Percentiles rank a stretch among this genome's conserved stretches.
Evolutionary conservation across 208 protist species (phyloP).

Genomic region (Borovskyia barvae): DNA sequence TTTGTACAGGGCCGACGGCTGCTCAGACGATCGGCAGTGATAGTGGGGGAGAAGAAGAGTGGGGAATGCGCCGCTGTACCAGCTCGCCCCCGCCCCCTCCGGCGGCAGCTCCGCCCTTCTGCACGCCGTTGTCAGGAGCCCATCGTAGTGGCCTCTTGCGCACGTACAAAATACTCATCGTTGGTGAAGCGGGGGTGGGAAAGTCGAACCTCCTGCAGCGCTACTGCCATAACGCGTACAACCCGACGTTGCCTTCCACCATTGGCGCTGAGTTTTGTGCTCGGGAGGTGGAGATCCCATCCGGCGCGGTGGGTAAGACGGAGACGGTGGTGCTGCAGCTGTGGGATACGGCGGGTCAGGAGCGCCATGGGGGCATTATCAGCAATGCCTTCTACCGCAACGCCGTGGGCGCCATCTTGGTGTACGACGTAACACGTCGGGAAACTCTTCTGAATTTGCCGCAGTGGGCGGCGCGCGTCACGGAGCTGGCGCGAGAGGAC

Average conservation of each 20-base stretch:
- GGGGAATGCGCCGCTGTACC: no score
- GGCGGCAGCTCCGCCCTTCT: neutral
- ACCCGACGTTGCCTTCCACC: slow-evolving; percentile 87
- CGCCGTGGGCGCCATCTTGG: slow-evolving; percentile 38
- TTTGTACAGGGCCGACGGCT: no score
- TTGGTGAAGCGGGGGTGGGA: slow-evolving; percentile 93
- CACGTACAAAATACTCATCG: slow-evolving; percentile 96
- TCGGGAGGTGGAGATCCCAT: slow-evolving; percentile 86
- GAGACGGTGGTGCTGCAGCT: slow-evolving; percentile 71
- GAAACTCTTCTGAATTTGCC: slow-evolving; percentile 35
- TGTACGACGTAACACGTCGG: slow-evolving; percentile 47
- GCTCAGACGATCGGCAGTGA: no score
- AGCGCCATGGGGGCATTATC: slow-evolving; percentile 35
- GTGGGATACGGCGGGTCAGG: slow-evolving; percentile 71
- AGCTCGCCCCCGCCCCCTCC: no score
- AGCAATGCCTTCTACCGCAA: slow-evolving; percentile 49
- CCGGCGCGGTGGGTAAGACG: slow-evolving; percentile 22
- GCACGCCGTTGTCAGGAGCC: slow-evolving; percentile 7
- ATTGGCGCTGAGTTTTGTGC: slow-evolving; percentile 97
- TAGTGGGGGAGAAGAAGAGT: no score
- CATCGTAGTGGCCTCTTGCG: slow-evolving; percentile 37
- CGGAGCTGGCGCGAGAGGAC: slow-evolving; percentile 28
- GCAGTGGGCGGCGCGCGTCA: slow-evolving; percentile 33
- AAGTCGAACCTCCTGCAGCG: slow-evolving; percentile 95
- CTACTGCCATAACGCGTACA: slow-evolving; percentile 93